Base-by-base conservation (phyloP, 2,329 filamentous ascomycete genomes). In the Verticillium nubilum region DNA sequence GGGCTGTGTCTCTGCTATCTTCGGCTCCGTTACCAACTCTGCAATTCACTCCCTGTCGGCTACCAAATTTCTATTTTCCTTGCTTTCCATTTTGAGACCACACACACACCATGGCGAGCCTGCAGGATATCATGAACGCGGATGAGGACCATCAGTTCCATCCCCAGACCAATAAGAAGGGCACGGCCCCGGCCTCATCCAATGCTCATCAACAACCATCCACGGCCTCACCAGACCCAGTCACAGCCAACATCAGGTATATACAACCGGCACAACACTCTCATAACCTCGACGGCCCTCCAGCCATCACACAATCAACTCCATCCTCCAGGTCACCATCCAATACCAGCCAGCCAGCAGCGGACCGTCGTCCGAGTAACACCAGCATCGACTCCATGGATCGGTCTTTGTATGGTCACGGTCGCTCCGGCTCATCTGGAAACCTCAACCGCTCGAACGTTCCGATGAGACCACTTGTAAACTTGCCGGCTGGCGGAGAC, bases 51-150 rank as follows among this genome's bases (percentile, higher is more conserved):
- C 56, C 58, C 53, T 59, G 50, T 53, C 35, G 47, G 35, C 56
- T 42, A 59, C 58, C 54, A 58, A 37, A 37, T 53, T 53, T 58
- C 52, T 61, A 57, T 55, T 47, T 56, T 56, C 56, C 54, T 35
- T 60, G 56, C 56, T 72, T 73, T 75, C 74, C 74, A 72, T 68
- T 73, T 76, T 70, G 72, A 75, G 71, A 63, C 67, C 70, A 66
- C 67, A 71, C 70, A 5, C 67, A 71, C 70, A 72, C 71, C 73
- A 84, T 85, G 81, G 76, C 80, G 65, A 82, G 79, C 68, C 76
- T 85, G 64, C 78, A 77, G 67, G 80, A 80, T 67, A 85, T 85
- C 69, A 83, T 85, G 78, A 82, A 84, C 70, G 73, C 76, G 67
- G 78, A 80, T 67, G 79, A 82, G 66, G 80, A 80, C 66, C 73